Conservation (phyloP, 768 basidiomycete species). For the Panaeolus papilionaceus region DNA sequence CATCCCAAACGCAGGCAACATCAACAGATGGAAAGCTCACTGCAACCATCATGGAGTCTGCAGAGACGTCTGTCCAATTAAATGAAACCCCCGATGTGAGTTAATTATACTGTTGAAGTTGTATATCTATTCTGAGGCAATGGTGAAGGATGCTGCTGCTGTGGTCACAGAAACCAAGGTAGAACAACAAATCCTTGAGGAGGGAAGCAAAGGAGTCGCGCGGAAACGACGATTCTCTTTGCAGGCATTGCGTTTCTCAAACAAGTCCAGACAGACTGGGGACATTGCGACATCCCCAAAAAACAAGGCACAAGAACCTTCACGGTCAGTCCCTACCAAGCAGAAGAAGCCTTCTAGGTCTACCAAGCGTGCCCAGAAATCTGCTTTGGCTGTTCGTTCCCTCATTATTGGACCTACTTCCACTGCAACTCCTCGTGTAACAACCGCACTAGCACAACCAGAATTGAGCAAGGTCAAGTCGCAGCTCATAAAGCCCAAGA, state of each 20-base stretch:
- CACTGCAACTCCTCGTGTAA: constrained; percentile 42
- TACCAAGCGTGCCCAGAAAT: constrained; percentile 67
- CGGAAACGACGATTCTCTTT: constrained; percentile 52
- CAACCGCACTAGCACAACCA: constrained; percentile 49
- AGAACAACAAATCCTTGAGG: constrained; percentile 16
- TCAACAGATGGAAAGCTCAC: background rate
- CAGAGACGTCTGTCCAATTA: constrained; percentile 4
- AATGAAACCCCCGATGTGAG: constrained; percentile 10
- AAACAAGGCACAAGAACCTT: constrained; percentile 43
- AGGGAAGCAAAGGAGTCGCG: constrained; percentile 1
- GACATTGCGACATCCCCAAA: constrained; percentile 42
- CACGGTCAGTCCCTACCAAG: constrained; percentile 21
- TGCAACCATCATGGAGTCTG: constrained; percentile 15
- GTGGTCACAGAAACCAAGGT: background rate
- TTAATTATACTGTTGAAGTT: constrained; percentile 4
- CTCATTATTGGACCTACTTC: constrained; percentile 68
- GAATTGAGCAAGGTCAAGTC: constrained; percentile 71
- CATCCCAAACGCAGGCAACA: constrained; percentile 22
- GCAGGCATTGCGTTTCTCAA: constrained; percentile 44
- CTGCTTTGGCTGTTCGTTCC: constrained; percentile 66
- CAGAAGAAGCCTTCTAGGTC: constrained; percentile 40
- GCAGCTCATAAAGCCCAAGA: constrained; percentile 68
- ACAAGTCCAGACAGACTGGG: constrained; percentile 38
- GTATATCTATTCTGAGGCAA: background rate
- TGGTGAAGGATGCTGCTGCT: background rate